phyloP scores from a whole-genome alignment of 352 stramenopile genomes.

The Pythium utonaiense region DNA sequence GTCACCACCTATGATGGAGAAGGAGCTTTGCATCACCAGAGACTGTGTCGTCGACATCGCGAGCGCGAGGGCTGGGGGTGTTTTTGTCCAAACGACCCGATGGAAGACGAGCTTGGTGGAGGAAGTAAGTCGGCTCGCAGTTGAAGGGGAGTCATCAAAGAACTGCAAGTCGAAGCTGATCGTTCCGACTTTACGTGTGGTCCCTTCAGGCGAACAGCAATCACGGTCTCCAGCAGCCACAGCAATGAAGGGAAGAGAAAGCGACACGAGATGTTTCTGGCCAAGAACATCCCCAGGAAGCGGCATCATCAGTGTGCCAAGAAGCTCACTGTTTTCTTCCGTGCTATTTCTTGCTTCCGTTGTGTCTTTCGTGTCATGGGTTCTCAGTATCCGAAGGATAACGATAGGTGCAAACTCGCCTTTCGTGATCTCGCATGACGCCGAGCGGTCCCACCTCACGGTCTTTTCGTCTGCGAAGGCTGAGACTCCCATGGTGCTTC shows the following conservation, averaged over 20 bases:
- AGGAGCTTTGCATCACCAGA: conserved; percentile 1
- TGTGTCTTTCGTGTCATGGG: neutral
- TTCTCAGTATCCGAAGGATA: neutral
- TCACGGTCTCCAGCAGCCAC: neutral
- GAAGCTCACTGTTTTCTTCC: neutral
- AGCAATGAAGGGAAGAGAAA: conserved; percentile 17
- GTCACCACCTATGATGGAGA: conserved; percentile 4
- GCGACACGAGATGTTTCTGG: conserved; percentile 18
- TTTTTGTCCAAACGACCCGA: conserved; percentile 3
- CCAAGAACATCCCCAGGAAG: conserved; percentile 7
- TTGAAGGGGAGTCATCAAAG: neutral
- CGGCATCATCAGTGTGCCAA: conserved; percentile 5
- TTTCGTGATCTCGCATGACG: neutral
- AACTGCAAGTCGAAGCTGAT: conserved; percentile 22
- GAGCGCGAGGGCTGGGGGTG: conserved; percentile 5
- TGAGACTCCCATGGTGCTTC: neutral
- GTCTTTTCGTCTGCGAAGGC: neutral
- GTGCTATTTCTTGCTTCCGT: neutral
- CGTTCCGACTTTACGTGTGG: conserved; percentile 6
- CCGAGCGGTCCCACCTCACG: neutral
- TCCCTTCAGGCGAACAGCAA: neutral
- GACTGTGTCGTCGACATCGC: neutral
- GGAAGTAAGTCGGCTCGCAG: neutral
- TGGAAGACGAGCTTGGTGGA: neutral
- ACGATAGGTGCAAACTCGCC: neutral